Conservation (phyloP, 352 stramenopile species). For the Pilasporangium apinafurcum region DNA sequence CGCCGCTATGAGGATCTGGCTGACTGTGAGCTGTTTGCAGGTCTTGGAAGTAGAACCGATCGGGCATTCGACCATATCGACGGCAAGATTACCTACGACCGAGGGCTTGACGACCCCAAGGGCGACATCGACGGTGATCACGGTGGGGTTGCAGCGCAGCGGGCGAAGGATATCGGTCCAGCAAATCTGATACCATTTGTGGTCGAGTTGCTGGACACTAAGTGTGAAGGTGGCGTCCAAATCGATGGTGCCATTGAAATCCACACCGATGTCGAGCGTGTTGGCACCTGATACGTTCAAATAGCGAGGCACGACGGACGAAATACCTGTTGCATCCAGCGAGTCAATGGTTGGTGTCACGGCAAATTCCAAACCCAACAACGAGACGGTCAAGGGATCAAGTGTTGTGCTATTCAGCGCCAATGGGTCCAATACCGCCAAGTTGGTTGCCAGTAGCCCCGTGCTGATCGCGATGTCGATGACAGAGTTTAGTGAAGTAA, state of each 20-base stretch:
- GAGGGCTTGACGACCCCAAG: constrained; percentile 1
- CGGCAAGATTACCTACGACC: background rate
- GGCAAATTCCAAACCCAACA: too few species aligned
- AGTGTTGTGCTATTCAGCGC: too few species aligned
- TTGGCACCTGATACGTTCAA: constrained; percentile 3
- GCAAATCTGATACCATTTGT: constrained; percentile 7
- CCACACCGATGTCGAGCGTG: background rate
- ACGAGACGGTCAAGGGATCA: too few species aligned
- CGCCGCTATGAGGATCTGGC: constrained; percentile 3
- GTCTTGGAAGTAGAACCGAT: background rate
- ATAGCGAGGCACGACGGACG: constrained; percentile 28
- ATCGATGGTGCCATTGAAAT: constrained; percentile 1
- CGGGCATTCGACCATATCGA: background rate
- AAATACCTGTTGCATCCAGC: constrained; percentile 36
- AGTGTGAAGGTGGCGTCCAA: constrained; percentile 1
- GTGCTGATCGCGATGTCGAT: constrained; percentile 4
- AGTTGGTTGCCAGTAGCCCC: background rate
- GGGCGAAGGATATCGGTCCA: constrained; percentile 4
- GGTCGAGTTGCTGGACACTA: constrained; percentile 4
- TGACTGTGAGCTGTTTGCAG: constrained; percentile 6
- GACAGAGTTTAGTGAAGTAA: constrained; percentile 5
- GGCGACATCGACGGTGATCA: constrained; percentile 1
- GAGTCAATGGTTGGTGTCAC: constrained; percentile 44
- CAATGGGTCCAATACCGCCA: too few species aligned
- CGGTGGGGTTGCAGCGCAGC: background rate